Evolutionary conservation across 169 alveolate genomes (phyloP).

Genomic region (Eimeria sp.): DNA sequence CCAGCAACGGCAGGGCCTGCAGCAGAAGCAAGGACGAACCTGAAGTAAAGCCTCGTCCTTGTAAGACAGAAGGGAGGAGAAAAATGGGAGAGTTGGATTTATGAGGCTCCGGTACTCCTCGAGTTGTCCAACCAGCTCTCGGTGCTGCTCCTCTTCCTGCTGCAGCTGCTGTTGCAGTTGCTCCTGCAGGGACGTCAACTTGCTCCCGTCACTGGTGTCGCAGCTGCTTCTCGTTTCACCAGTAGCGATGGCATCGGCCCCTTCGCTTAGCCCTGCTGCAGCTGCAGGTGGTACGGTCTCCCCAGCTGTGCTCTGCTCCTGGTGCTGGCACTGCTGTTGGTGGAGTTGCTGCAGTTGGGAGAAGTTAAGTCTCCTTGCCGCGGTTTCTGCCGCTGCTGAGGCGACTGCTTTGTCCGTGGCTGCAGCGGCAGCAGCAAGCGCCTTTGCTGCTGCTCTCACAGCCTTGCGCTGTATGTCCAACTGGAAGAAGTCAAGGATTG

Average conservation of each 20-base stretch:
- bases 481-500: slow-evolving; percentile 69
- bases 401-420: slow-evolving; percentile 48
- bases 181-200: slow-evolving; percentile 10
- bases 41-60: slow-evolving; percentile 72
- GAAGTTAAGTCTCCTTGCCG: neutral
- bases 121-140: slow-evolving; percentile 25
- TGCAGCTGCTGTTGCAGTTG: slow-evolving; percentile 48
- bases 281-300: neutral
- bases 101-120: slow-evolving; percentile 55
- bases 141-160: slow-evolving; percentile 47
- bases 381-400: slow-evolving; percentile 64
- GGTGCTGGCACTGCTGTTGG: slow-evolving; percentile 23
- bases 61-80: slow-evolving; percentile 66
- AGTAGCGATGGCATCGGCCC: neutral
- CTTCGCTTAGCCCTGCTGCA: neutral
- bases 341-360: neutral
- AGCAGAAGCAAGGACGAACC: slow-evolving; percentile 24
- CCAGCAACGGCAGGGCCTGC: neutral
- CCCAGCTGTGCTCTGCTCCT: slow-evolving; percentile 5
- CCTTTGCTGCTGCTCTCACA: slow-evolving; percentile 68
- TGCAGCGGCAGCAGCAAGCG: slow-evolving; percentile 66
- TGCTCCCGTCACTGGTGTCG: neutral
- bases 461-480: slow-evolving; percentile 79
- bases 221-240: slow-evolving; percentile 4
- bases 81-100: slow-evolving; percentile 57